Evolutionary conservation across 495 filamentous ascomycete genomes (phyloP), one percentile per base, ranked within the genome.

Genomic region (Entonaema liquescens): DNA sequence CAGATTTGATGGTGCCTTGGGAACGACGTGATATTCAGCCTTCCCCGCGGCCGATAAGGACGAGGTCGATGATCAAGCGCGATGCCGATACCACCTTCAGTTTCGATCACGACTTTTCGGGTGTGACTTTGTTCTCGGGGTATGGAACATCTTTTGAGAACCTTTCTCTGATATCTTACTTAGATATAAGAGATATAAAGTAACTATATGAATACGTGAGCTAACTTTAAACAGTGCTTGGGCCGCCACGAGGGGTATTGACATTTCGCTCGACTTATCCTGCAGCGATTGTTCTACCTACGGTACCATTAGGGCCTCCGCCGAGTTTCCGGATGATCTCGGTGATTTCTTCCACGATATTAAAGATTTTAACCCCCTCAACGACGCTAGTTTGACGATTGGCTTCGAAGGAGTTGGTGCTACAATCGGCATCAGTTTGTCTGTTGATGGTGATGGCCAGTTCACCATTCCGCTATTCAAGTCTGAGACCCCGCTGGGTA

Each of bases 331-430:
- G 6, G 61, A 75, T 7, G 62, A 73, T 29, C 47, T 74, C 29
- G 71, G 40, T 13, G 70, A 70, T 9, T 36, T 74, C 15, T 17
- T 77, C 47, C 54, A 44, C 12, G 65, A 70, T 40, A 23, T 74
- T 13, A 55, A 33, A 5, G 72, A 71, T 21, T 25, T 65, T 0
- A 70, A 77, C 38, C 65, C 68, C 8, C 63, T 77, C 33, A 65
- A 75, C 35, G 57, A 68, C 25, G 67, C 72, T 11, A 77, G 65
- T 36, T 28, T 77, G 9, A 62, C 65, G 3, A 44, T 77, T 15
- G 67, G 57, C 29, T 75, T 77, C 59, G 53, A 71, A 8, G 75
- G 75, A 9, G 75, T 75, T 8, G 70, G 72, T 15, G 72, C 69
- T 9, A 59, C 63, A 17, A 52, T 77, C 15, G 63, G 73, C 23